Percentiles rank a stretch among this genome's conserved stretches.
These are phyloP conservation scores for Phaeosphaeriaceae sp. DNA, from an alignment of 2,329 filamentous ascomycete genomes.

Conservation along the genomic window DNA sequence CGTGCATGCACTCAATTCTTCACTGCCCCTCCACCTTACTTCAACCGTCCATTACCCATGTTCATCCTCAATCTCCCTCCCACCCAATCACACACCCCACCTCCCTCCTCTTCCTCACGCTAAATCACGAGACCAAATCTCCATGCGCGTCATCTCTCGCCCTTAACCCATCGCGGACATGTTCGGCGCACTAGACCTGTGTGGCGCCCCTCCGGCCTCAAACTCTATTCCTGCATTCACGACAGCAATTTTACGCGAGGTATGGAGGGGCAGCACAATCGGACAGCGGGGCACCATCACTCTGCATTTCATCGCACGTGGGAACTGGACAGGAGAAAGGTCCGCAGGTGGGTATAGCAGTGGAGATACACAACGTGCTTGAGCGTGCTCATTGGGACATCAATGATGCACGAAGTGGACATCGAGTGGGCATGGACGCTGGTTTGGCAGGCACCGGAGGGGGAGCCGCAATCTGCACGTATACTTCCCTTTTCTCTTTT, in stretches of 20 bases:
- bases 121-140: constrained; percentile 22
- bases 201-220: not conserved
- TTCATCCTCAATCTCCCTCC: constrained; percentile 5
- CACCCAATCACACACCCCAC: constrained; percentile 10
- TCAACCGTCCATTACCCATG: not conserved
- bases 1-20: not conserved
- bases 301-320: not conserved
- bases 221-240: not conserved
- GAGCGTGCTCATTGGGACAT: too few relatives aligned
- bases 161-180: not conserved
- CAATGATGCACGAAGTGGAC: too few relatives aligned
- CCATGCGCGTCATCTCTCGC: constrained; percentile 22
- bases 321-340: not conserved
- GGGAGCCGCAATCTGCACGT: not conserved
- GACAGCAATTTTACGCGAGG: not conserved
- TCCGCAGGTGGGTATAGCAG: not conserved
- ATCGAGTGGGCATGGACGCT: too few relatives aligned
- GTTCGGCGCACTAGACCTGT: constrained; percentile 1
- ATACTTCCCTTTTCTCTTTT: not conserved
- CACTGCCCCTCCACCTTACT: not conserved
- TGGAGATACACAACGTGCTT: not conserved
- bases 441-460: not conserved
- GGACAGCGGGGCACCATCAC: not conserved
- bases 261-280: not conserved
- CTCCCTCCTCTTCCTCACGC: constrained; percentile 2